Base-by-base conservation (phyloP, 192 early-diverging fungal genomes). In the Phycomyces nitens region DNA sequence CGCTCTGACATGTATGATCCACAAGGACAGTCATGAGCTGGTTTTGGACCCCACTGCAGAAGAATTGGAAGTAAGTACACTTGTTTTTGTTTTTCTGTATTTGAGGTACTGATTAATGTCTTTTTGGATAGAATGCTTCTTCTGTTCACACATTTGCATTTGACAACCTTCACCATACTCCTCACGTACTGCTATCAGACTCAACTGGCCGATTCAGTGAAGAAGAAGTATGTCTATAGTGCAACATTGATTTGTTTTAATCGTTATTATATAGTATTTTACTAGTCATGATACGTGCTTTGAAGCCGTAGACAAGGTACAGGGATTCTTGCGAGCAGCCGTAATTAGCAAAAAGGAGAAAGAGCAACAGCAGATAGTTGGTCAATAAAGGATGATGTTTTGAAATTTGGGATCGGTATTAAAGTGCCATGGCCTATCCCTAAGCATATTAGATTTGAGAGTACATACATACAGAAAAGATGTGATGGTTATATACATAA, bases 111-210 rank as follows among this genome's bases (percentile, higher is more conserved):
- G 0, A 50, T 8, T 20, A 15, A 5, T 14, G 9, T 50, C 0
- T 20, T 50, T 50, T 50, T 8, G 16, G 47, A 12, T 63, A 85
- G 75, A 72, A 66, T 15, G 86, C 91, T 0, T 67, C 64, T 66
- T 96, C 95, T 5, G 69, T 76, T 18, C 95, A 98, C 65, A 89
- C 84, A 6, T 94, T 96, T 84, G 92, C 88, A 12, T 95, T 96
- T 69, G 83, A 88, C 62, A 82, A 78, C 56, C 74, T 69, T 6
- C 62, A 69, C 12, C 68, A 74, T 27, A 63, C 64, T 9, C 53
- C 55, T 38, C 63, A 75, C 18, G 60, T 80, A 15, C 60, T 93
- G 10, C 84, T 84, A 60, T 84, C 78, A 15, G 86, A 94, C 29
- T 94, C 91, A 51, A 78, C 74, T 34, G 94, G 94, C 43, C 59